Conservation (phyloP, 1,139 yeast species). For the Scheffersomyces titani region DNA sequence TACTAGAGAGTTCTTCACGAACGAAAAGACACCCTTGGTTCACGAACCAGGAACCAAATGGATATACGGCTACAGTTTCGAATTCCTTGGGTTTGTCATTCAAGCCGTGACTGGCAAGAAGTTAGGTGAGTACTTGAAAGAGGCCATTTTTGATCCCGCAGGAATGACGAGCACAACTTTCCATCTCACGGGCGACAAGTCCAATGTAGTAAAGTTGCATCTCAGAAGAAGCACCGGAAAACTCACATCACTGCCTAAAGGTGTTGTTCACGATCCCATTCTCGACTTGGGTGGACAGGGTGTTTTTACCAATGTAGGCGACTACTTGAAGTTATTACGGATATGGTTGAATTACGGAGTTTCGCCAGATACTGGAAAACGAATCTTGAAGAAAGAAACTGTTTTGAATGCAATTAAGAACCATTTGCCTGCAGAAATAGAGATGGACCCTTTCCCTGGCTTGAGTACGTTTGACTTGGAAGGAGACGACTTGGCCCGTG, state of each 20-base stretch:
- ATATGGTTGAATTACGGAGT: conserved; percentile 48
- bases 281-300: conserved; percentile 56
- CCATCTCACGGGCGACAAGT: conserved; percentile 22
- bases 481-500: conserved; percentile 1
- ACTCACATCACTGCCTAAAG: conserved; percentile 4
- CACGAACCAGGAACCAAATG: conserved; percentile 57
- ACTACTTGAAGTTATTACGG: conserved; percentile 45
- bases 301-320: conserved; percentile 42
- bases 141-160: conserved; percentile 44
- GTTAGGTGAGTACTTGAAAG: conserved; percentile 42
- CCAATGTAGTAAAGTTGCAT: conserved; percentile 28
- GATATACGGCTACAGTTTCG: conserved; percentile 53
- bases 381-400: conserved; percentile 32
- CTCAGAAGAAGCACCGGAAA: conserved; percentile 12
- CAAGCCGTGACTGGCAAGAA: conserved; percentile 43
- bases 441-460: conserved; percentile 8
- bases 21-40: conserved; percentile 40
- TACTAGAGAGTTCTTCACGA: conserved; percentile 25
- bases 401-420: conserved; percentile 33
- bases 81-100: conserved; percentile 55
- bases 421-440: conserved; percentile 33
- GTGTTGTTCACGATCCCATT: conserved; percentile 25
- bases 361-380: conserved; percentile 38
- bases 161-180: conserved; percentile 45
- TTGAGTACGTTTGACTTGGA: conserved; percentile 2